Percentiles rank a stretch among this genome's conserved stretches.
phyloP scores from a whole-genome alignment of 1,284 basidiomycete genomes.

The Ceratobasidium sp. region DNA sequence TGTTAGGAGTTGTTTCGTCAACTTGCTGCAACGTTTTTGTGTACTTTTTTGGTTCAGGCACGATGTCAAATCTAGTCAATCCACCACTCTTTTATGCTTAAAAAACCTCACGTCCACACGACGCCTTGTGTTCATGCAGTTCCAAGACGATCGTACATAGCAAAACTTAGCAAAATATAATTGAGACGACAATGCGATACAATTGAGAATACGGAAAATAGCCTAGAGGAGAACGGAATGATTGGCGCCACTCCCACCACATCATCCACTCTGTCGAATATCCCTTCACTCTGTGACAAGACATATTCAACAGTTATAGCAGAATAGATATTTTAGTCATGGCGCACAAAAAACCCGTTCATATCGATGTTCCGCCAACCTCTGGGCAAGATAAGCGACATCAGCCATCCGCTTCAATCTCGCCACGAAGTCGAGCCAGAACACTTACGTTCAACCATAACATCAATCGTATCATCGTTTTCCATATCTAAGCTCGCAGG shows the following conservation, averaged over 20 bases:
- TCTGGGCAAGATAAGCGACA: not conserved
- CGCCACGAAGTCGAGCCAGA: not conserved
- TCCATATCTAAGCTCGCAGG: conserved; percentile 88
- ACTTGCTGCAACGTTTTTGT: not conserved
- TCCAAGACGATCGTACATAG: not conserved
- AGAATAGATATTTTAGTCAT: conserved; percentile 8
- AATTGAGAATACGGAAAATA: conserved; percentile 14
- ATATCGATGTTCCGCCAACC: conserved; percentile 37
- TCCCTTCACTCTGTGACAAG: not conserved
- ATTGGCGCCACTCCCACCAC: conserved; percentile 20
- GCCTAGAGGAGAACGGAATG: conserved; percentile 15
- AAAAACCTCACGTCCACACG: no score
- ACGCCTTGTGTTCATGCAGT: no score
- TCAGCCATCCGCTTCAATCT: not conserved
- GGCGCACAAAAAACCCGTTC: not conserved
- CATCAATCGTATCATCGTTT: conserved; percentile 89
- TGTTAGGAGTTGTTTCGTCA: not conserved
- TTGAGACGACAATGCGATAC: conserved; percentile 26
- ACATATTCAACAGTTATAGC: not conserved
- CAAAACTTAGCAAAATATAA: conserved; percentile 2
- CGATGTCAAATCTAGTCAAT: conserved; percentile 17
- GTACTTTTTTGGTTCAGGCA: not conserved
- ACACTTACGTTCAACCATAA: conserved; percentile 90
- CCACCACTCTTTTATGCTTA: conserved; percentile 21
- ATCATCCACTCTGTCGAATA: not conserved